Evolutionary conservation across 2,329 filamentous ascomycete genomes (phyloP).

Genomic region (Penicillium sp.): DNA sequence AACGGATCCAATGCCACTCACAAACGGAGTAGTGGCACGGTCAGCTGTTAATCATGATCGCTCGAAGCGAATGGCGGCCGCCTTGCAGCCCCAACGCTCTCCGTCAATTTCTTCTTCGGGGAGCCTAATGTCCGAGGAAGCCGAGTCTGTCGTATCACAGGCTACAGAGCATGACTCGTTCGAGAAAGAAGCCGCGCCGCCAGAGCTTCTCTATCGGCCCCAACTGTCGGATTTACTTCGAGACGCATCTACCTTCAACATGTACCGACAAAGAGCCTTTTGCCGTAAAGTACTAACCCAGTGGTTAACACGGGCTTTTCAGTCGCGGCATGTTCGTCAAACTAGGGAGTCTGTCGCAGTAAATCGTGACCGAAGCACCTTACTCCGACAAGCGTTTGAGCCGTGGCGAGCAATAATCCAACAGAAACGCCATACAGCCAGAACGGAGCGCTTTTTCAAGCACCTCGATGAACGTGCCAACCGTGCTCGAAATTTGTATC

Average conservation of each 20-base stretch:
- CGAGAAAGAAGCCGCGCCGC: conserved; percentile 29
- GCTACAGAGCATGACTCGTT: conserved; percentile 25
- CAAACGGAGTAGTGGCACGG: conserved; percentile 29
- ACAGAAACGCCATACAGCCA: conserved; percentile 41
- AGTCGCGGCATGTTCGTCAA: conserved; percentile 36
- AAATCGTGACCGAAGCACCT: conserved; percentile 49
- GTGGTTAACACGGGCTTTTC: conserved; percentile 49
- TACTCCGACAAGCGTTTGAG: conserved; percentile 55
- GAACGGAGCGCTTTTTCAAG: conserved; percentile 54
- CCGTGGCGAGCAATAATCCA: conserved; percentile 47
- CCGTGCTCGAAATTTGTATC: conserved; percentile 63
- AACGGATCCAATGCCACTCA: conserved; percentile 14
- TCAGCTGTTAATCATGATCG: conserved; percentile 32
- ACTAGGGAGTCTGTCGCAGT: conserved; percentile 47
- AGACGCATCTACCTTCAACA: conserved; percentile 51
- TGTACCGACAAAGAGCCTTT: conserved; percentile 41
- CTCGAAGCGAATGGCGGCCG: conserved; percentile 28
- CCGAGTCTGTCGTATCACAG: conserved; percentile 20
- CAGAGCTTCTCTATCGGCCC: conserved; percentile 47
- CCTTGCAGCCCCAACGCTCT: conserved; percentile 16
- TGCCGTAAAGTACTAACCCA: conserved; percentile 42
- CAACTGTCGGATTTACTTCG: conserved; percentile 52
- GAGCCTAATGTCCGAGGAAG: conserved; percentile 24
- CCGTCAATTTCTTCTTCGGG: conserved; percentile 22
- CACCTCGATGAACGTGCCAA: conserved; percentile 59